Base-by-base conservation (phyloP, 805 yeast genomes). In the Hyphopichia homilentoma region DNA sequence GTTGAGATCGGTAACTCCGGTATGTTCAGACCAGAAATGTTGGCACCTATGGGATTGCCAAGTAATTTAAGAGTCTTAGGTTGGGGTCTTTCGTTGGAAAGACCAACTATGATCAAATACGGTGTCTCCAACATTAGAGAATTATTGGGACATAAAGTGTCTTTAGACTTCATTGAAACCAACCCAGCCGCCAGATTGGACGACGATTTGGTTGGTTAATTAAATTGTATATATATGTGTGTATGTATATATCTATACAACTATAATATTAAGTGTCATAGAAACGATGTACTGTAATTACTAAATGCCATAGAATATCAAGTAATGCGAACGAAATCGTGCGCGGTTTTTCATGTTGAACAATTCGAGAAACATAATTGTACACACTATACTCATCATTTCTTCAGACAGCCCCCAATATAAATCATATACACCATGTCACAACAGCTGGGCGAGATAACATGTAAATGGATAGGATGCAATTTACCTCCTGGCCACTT, bases 1-100 rank as follows among this genome's bases (percentile, higher is more conserved):
- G 98, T 93, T 42, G 99, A 93, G 72, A 90, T 93, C 53, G 99
- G 99, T 62, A 93, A 93, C 73, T 88, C 97, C 13, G 99, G 99
- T 61, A 84, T 93, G 96, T 93, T 93, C 75, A 81, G 99, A 68
- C 98, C 99, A 9, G 99, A 93, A 68, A 93, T 93, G 99, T 74
- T 94, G 58, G 96, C 88, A 68, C 70, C 96, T 27, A 90, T 93
- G 97, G 99, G 99, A 21, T 75, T 93, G 54, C 98, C 98, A 39
- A 81, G 81, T 69, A 84, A 86, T 57, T 64, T 94, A 69, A 77
- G 97, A 59, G 97, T 90, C 8, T 75, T 88, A 45, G 99, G 99
- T 41, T 93, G 95, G 88, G 99, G 99, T 54, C 73, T 93, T 50
- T 84, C 95, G 16, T 74, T 93, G 58, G 99, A 93, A 67, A 82